Evolutionary conservation across 202 grass and related monocot genomes (phyloP).

Genomic region (Dendrocalamus latiflorus): DNA sequence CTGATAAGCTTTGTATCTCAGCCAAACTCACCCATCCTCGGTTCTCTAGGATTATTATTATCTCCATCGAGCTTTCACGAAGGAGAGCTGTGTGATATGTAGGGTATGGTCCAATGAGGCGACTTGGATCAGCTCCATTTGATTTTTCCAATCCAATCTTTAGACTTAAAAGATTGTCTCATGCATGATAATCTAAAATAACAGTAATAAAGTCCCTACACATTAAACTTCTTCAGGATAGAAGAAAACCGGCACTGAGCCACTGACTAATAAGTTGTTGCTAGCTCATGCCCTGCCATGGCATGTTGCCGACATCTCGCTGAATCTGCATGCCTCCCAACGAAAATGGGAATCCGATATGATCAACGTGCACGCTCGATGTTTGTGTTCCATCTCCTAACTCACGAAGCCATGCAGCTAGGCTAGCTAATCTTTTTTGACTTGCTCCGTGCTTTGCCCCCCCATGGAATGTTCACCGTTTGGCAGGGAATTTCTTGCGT

Average conservation of each 20-base stretch:
- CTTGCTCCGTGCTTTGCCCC: not conserved
- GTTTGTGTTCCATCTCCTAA: not conserved
- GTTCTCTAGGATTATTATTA: not conserved
- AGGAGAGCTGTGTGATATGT: not conserved
- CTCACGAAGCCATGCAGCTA: not conserved
- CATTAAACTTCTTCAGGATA: not conserved
- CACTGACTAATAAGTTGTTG: not conserved
- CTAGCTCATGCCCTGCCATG: not conserved
- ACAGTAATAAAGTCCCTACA: not conserved
- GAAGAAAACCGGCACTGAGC: not conserved
- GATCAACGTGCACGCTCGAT: not conserved
- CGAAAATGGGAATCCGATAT: not conserved
- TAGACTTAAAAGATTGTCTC: not conserved
- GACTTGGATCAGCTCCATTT: not conserved
- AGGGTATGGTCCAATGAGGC: not conserved
- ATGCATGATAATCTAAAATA: not conserved
- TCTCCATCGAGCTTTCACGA: not conserved
- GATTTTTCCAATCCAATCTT: not conserved
- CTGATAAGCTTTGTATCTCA: not conserved
- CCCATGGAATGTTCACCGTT: slow-evolving; percentile 28
- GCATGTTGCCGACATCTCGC: slow-evolving; percentile 9
- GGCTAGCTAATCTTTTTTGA: slow-evolving; percentile 24
- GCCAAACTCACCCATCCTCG: not conserved
- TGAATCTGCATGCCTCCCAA: not conserved
- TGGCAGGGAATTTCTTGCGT: slow-evolving; percentile 40